Conservation (phyloP, 1,284 basidiomycete genomes). For the Cronartium quercuum region DNA sequence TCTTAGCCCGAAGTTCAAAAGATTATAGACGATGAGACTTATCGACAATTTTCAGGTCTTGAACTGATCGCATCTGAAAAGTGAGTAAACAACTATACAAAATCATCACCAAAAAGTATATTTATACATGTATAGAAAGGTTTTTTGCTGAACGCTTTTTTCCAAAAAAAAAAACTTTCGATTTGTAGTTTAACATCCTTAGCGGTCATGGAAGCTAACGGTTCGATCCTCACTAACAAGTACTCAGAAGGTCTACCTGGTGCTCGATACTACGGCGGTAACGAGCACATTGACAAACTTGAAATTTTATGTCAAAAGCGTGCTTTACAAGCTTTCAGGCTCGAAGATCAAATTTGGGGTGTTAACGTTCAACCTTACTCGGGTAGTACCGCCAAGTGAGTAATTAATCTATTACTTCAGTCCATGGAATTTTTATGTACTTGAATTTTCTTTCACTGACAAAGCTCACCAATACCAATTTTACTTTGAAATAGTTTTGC, state of each 20-base stretch:
- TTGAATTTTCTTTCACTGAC: neutral
- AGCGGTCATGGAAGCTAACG: slow-evolving; percentile 96
- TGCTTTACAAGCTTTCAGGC: slow-evolving; percentile 91
- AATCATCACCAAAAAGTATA: slow-evolving; percentile 38
- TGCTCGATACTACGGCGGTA: slow-evolving; percentile 95
- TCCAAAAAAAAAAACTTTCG: neutral
- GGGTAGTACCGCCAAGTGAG: slow-evolving; percentile 48
- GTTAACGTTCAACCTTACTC: slow-evolving; percentile 99
- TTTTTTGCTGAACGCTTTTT: neutral
- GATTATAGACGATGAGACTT: slow-evolving; percentile 30
- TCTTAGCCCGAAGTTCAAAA: slow-evolving; percentile 31
- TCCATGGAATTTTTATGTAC: slow-evolving; percentile 6
- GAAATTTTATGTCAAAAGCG: slow-evolving; percentile 92
- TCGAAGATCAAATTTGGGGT: slow-evolving; percentile 85
- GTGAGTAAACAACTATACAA: slow-evolving; percentile 2
- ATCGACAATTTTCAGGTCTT: slow-evolving; percentile 86
- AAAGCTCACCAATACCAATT: no score
- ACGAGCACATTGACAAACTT: slow-evolving; percentile 91
- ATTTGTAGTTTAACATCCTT: slow-evolving; percentile 76
- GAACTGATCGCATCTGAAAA: slow-evolving; percentile 93
- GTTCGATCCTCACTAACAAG: slow-evolving; percentile 68
- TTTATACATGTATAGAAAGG: slow-evolving; percentile 24
- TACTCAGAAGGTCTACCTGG: slow-evolving; percentile 58
- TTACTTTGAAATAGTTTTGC: slow-evolving; percentile 68
- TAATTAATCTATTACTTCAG: neutral